Evolutionary conservation across 139 green algal genomes (phyloP), one percentile per base, ranked within the genome.

Genomic region (Nannochloris sp.): DNA sequence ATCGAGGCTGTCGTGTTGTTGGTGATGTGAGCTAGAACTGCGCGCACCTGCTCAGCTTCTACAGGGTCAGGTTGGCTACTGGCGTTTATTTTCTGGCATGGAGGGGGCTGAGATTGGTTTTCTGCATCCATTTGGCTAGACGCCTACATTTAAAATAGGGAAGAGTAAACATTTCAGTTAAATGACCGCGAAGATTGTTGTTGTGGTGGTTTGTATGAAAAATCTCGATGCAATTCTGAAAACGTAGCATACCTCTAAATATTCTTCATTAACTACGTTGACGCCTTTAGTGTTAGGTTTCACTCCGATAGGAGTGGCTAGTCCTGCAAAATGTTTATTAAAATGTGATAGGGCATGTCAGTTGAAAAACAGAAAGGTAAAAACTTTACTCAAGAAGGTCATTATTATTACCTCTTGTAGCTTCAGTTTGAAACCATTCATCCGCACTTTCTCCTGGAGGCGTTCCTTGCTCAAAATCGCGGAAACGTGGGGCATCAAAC

Each of bases 361-460:
- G 42, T 51, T 51, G 42, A 19, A 19, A 19, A 51, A 51, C 19
- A 51, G 19, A 51, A 51, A 51, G 19, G 56, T 19, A 6, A 19
- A 7, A 14, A 23, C 51, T 7, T 12, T 27, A 9, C 6, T 7
- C 64, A n/a, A n/a, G n/a, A n/a, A n/a, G n/a, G n/a, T n/a, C n/a
- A n/a, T n/a, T n/a, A n/a, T n/a, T n/a, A n/a, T 25, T 46, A 72
- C 74, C 67, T 37, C 63, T 71, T 54, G 74, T 73, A 8, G 73
- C 78, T 8, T 67, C 64, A 13, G 78, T 83, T 29, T 75, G 59
- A 72, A 86, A 86, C 80, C 80, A 86, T 2, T 48, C 64, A 63
- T 85, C 80, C 4, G 24, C 46, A 24, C 47, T 32, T 7, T 37
- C 60, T 37, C 55, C 48, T 14, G 53, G 24, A 19, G 51, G 68